phyloP scores from a whole-genome alignment of 306 rosid genomes.

The Lotus japonicus region DNA sequence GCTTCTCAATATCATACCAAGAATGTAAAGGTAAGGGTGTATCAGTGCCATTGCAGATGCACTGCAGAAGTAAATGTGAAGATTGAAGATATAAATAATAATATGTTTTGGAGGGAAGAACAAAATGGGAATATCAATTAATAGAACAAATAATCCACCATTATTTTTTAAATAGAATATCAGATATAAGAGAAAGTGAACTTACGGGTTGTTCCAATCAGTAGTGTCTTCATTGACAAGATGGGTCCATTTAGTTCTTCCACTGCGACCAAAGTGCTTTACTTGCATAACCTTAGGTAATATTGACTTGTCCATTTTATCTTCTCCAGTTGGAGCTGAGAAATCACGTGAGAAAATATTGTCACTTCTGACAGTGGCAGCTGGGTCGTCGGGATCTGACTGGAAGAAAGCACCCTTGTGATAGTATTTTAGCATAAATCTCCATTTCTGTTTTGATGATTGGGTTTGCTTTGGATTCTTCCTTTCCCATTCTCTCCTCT shows the following conservation, averaged over 20 bases:
- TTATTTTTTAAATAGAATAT: neutral
- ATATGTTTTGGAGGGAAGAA: neutral
- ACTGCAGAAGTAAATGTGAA: neutral
- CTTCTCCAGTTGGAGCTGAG: constrained; percentile 97
- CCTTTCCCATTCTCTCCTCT: constrained; percentile 98
- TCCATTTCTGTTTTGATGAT: constrained; percentile 70
- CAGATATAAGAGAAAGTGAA: constrained; percentile 10
- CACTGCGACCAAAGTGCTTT: constrained; percentile 98
- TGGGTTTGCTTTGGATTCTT: constrained; percentile 70
- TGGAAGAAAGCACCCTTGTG: constrained; percentile 98
- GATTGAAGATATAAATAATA: neutral
- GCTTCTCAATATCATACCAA: constrained; percentile 1
- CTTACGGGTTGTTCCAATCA: constrained; percentile 97
- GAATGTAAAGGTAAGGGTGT: neutral
- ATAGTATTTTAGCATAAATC: constrained; percentile 94
- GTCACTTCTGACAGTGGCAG: constrained; percentile 52
- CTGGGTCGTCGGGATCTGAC: constrained; percentile 44
- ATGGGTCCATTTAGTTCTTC: constrained; percentile 97
- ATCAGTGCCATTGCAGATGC: constrained; percentile 7
- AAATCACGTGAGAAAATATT: constrained; percentile 65
- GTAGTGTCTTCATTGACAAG: constrained; percentile 97
- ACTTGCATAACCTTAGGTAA: constrained; percentile 98
- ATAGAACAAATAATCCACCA: neutral
- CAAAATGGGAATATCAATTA: neutral
- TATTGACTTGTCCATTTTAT: constrained; percentile 92